Percentiles rank a stretch among this genome's conserved stretches.
These are phyloP conservation scores for Alternaria arborescens DNA, from an alignment of 2,329 filamentous ascomycete species.

Conservation along the genomic window DNA sequence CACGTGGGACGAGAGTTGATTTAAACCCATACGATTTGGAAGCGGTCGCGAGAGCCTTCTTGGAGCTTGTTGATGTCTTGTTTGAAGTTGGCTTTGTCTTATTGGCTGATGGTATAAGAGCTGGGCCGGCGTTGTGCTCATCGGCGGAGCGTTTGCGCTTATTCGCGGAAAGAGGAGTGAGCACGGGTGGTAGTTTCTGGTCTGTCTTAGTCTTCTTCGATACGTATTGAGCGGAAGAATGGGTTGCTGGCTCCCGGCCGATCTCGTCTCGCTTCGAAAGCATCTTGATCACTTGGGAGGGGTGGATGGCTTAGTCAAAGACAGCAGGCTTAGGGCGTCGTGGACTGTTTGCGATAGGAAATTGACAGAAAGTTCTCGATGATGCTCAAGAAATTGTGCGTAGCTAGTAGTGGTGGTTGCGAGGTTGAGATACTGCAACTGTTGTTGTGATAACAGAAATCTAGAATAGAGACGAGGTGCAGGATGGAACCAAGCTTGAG, in stretches of 20 bases:
- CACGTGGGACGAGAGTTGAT: conserved; percentile 19
- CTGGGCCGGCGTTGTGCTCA: not conserved
- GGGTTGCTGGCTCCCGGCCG: not conserved
- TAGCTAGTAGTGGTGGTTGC: not conserved
- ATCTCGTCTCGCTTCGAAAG: not conserved
- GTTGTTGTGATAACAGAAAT: not conserved
- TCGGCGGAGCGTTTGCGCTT: not conserved
- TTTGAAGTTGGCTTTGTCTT: not conserved
- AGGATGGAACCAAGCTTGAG: not conserved
- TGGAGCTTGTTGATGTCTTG: not conserved
- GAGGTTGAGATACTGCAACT: not conserved
- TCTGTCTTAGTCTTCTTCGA: not conserved
- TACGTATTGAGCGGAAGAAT: no score
- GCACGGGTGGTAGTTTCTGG: not conserved
- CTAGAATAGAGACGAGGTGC: not conserved
- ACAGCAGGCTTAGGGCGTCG: not conserved
- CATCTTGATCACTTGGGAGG: not conserved
- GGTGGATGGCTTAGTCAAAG: not conserved
- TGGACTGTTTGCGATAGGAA: not conserved
- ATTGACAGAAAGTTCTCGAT: not conserved
- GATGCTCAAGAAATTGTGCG: not conserved
- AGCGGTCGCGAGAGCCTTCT: not conserved
- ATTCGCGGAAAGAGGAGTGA: not conserved
- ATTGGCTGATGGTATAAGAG: not conserved
- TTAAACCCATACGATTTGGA: not conserved